A percentile compares a stretch with the other conserved stretches of the same genome.
Conservation (phyloP, 345 rosid species). For the Arabidopsis suecica region DNA sequence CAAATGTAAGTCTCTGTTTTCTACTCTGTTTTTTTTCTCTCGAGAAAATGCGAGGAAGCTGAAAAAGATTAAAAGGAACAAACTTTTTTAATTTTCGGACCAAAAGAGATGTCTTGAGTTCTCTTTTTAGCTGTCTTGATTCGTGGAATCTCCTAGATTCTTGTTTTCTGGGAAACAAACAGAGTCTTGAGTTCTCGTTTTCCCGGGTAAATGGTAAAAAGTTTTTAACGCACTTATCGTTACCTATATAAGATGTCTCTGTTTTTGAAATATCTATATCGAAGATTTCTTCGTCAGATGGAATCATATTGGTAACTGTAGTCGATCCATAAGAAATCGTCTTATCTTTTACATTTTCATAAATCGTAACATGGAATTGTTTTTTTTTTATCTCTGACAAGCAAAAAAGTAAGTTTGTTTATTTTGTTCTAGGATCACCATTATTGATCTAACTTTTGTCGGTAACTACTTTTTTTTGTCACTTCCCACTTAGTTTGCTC, state of each 20-base stretch:
- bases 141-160: neutral
- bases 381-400: neutral
- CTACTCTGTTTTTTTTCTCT: constrained; percentile 12
- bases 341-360: constrained; percentile 1
- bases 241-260: neutral
- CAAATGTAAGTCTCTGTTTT: constrained; percentile 54
- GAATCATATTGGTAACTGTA: constrained; percentile 6
- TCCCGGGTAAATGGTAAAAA: constrained; percentile 23
- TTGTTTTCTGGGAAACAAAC: constrained; percentile 1
- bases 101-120: neutral
- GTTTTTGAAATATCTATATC: neutral
- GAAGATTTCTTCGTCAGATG: constrained; percentile 4
- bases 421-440: constrained; percentile 7
- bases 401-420: neutral
- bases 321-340: constrained; percentile 8
- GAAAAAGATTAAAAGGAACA: constrained; percentile 5
- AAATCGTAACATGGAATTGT: neutral
- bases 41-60: constrained; percentile 8
- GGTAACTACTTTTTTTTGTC: constrained; percentile 39
- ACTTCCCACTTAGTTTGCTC: constrained; percentile 34
- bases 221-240: neutral
- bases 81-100: neutral
- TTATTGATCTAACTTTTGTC: constrained; percentile 43
- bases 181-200: constrained; percentile 16
- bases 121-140: constrained; percentile 26